Evolutionary conservation across 2,329 filamentous ascomycete genomes (phyloP).

Genomic region (Paracamarosporium sp.): DNA sequence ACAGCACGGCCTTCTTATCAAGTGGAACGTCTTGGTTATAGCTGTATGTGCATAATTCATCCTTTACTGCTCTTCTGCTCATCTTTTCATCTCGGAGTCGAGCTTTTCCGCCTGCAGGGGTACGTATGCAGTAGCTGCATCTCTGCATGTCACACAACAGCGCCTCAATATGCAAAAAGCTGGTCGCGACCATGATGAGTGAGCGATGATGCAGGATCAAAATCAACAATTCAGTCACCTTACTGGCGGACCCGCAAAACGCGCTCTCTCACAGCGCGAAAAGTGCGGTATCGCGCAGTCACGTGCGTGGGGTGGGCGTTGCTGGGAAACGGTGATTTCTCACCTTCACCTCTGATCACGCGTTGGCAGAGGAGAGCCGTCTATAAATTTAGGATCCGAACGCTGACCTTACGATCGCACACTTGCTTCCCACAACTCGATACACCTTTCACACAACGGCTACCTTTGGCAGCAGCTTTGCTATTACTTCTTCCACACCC

Average conservation of each 20-base stretch:
- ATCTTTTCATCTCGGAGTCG: background rate
- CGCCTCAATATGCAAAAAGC: background rate
- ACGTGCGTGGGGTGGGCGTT: background rate
- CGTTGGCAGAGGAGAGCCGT: background rate
- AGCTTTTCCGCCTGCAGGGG: background rate
- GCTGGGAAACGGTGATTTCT: slow-evolving; percentile 4
- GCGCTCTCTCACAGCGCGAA: background rate
- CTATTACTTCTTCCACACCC: background rate
- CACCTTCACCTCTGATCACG: background rate
- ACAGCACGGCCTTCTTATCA: no score
- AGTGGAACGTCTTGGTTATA: no score
- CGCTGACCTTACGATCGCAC: background rate
- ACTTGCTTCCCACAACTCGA: slow-evolving; percentile 1
- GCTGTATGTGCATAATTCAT: no score
- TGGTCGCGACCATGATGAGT: background rate
- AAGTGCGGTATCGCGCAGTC: background rate
- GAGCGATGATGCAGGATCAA: background rate
- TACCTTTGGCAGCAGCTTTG: background rate
- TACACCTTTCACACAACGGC: background rate
- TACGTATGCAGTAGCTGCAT: background rate
- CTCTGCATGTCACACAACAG: background rate
- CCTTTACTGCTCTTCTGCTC: background rate
- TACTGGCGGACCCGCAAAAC: background rate
- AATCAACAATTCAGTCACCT: background rate
- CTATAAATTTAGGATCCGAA: slow-evolving; percentile 6